phyloP scores from a whole-genome alignment of 805 yeast genomes.

The Candida hungchunana region DNA sequence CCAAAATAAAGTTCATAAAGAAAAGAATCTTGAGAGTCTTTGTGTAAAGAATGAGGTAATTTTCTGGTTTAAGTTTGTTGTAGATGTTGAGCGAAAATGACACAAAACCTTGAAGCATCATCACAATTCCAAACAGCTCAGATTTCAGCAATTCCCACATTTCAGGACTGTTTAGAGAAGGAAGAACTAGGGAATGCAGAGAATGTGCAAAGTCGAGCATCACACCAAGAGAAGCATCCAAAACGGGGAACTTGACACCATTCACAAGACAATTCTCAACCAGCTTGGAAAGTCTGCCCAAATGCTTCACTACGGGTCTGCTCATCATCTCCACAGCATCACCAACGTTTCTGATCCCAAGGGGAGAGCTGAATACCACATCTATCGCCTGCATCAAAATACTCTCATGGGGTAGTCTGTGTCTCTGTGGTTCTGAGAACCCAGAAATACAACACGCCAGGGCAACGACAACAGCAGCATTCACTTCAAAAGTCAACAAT shows the following conservation, averaged over 20 bases:
- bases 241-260: constrained; percentile 16
- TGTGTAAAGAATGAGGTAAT: constrained; percentile 23
- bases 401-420: constrained; percentile 18
- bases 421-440: constrained; percentile 16
- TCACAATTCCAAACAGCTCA: constrained; percentile 42
- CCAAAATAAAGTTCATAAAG: constrained; percentile 43
- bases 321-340: constrained; percentile 3
- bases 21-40: constrained; percentile 39
- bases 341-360: constrained; percentile 13
- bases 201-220: constrained; percentile 14
- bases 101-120: constrained; percentile 47
- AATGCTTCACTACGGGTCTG: constrained; percentile 42
- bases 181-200: constrained; percentile 7
- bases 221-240: constrained; percentile 15
- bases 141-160: constrained; percentile 39
- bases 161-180: constrained; percentile 4
- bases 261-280: constrained; percentile 34
- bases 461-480: constrained; percentile 14
- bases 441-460: constrained; percentile 21
- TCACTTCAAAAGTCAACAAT: constrained; percentile 22
- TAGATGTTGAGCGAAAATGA: constrained; percentile 33
- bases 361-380: constrained; percentile 21
- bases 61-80: constrained; percentile 14
- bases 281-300: constrained; percentile 45
- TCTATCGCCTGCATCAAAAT: constrained; percentile 17